These are phyloP conservation scores for Pyronema domesticum DNA, from an alignment of 495 filamentous ascomycete genomes.

Conservation along the genomic window DNA sequence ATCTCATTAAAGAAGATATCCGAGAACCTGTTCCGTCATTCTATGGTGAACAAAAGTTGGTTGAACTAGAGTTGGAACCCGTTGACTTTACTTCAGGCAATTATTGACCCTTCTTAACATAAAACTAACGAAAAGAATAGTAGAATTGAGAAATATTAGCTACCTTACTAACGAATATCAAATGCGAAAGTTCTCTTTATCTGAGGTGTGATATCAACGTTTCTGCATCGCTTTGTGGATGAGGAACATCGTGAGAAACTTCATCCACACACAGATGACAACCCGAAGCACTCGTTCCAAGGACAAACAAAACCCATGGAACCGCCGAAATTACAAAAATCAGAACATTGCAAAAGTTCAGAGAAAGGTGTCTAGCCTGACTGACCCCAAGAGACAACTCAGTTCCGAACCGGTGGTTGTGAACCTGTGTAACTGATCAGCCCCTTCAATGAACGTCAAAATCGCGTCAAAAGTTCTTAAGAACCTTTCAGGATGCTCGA, in stretches of 20 bases:
- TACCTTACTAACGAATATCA: neutral
- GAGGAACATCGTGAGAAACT: neutral
- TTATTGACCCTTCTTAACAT: neutral
- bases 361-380: neutral
- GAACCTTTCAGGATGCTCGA: neutral
- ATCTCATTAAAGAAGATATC: neutral
- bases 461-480: neutral
- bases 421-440: neutral
- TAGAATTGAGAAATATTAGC: neutral
- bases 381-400: neutral
- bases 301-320: neutral
- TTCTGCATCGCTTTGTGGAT: neutral
- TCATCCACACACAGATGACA: neutral
- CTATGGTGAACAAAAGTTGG: neutral
- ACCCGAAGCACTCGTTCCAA: neutral
- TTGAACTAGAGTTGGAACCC: neutral
- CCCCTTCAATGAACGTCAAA: neutral
- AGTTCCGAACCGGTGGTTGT: neutral
- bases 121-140: neutral
- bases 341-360: neutral
- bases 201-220: neutral
- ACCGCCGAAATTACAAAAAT: neutral
- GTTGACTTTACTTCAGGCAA: neutral
- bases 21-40: neutral
- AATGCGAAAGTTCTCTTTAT: neutral